Percentiles rank a stretch among this genome's conserved stretches.
These are phyloP conservation scores for Populus tomentosa DNA, from an alignment of 441 rosid genomes.

Conservation along the genomic window DNA sequence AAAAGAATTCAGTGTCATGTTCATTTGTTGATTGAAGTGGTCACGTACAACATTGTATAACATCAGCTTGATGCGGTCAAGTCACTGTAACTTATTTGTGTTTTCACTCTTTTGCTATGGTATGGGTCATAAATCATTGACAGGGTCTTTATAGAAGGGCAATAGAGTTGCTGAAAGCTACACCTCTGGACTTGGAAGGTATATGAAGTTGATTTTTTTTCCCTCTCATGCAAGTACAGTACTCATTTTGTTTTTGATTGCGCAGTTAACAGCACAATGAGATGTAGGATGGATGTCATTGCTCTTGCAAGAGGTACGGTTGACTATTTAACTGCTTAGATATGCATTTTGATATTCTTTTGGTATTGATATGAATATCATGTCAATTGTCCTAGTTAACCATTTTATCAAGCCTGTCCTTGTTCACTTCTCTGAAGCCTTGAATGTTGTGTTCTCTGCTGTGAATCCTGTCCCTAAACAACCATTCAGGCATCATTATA, in stretches of 20 bases:
- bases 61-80: not conserved
- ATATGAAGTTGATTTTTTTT: slow-evolving; percentile 2
- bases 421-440: not conserved
- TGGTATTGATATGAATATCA: not conserved
- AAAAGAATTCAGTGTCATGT: not conserved
- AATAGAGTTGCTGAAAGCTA: slow-evolving; percentile 65
- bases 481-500: not conserved
- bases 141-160: slow-evolving; percentile 71
- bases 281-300: slow-evolving; percentile 44
- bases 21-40: not conserved
- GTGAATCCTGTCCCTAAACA: not conserved
- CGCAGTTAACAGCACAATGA: slow-evolving; percentile 28
- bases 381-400: not conserved
- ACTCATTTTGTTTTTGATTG: slow-evolving; percentile 8
- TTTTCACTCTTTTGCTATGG: not conserved
- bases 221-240: not conserved
- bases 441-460: not conserved
- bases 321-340: not conserved
- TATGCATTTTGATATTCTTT: not conserved
- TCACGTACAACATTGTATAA: not conserved
- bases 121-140: not conserved
- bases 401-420: not conserved
- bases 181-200: slow-evolving; percentile 60
- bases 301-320: slow-evolving; percentile 84
- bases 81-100: not conserved